A percentile compares a stretch with the other conserved stretches of the same genome.
Evolutionary conservation across 768 basidiomycete species (phyloP).

Genomic region (Inosperma sp.): DNA sequence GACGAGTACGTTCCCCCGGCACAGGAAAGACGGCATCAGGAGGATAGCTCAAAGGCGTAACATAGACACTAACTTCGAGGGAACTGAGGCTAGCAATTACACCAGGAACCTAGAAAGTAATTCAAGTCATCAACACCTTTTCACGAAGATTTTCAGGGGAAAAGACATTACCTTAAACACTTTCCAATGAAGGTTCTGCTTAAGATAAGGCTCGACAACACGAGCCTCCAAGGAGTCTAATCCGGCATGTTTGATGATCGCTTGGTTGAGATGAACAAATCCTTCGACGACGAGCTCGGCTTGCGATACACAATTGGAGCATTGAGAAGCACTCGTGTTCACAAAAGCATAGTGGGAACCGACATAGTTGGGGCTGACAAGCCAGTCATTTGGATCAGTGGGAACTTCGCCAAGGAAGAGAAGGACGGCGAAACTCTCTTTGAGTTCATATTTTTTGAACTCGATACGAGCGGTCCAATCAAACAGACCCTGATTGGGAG

Average conservation of each 20-base stretch:
- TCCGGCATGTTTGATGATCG: slow-evolving; percentile 26
- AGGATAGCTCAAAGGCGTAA: slow-evolving; percentile 27
- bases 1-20: slow-evolving; percentile 20
- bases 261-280: slow-evolving; percentile 41
- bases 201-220: slow-evolving; percentile 37
- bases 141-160: not conserved
- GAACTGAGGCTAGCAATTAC: slow-evolving; percentile 20
- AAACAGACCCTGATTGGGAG: slow-evolving; percentile 13
- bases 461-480: slow-evolving; percentile 43
- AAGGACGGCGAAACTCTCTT: slow-evolving; percentile 38
- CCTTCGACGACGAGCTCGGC: slow-evolving; percentile 34
- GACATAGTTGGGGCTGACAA: slow-evolving; percentile 30
- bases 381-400: slow-evolving; percentile 35
- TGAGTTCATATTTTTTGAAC: slow-evolving; percentile 40
- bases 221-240: slow-evolving; percentile 27
- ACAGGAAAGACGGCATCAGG: slow-evolving; percentile 27
- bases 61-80: slow-evolving; percentile 26
- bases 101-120: slow-evolving; percentile 17
- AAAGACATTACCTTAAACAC: slow-evolving; percentile 34
- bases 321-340: slow-evolving; percentile 26
- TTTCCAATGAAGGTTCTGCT: slow-evolving; percentile 38
- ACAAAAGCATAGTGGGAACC: slow-evolving; percentile 41
- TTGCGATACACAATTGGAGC: slow-evolving; percentile 39
- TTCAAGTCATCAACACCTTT: not conserved
- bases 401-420: slow-evolving; percentile 44